Percentiles rank a stretch among this genome's conserved stretches.
Conservation (phyloP, 305 asterid species). For the Solanum aculeatissimum region DNA sequence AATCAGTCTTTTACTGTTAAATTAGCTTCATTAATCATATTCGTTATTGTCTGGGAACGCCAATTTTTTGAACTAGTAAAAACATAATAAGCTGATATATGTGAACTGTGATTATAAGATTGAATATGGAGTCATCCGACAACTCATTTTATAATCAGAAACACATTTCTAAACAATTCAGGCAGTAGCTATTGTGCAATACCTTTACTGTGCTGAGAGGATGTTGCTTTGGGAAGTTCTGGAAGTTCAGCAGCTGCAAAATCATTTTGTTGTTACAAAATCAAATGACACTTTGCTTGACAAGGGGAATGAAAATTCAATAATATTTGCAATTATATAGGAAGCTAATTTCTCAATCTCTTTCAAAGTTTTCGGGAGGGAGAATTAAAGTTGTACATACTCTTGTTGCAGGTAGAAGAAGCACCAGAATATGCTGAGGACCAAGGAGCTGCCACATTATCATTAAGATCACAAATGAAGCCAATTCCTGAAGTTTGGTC, state of each 20-base stretch:
- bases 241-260: conserved; percentile 8
- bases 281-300: background rate
- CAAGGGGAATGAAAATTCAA: background rate
- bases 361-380: background rate
- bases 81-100: background rate
- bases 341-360: no score
- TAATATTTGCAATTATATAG: background rate
- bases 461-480: conserved; percentile 24
- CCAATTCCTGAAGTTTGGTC: conserved; percentile 20
- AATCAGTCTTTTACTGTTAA: background rate
- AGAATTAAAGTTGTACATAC: background rate
- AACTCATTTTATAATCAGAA: background rate
- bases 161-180: background rate
- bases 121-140: background rate
- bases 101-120: background rate
- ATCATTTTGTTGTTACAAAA: background rate
- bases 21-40: background rate
- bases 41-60: background rate
- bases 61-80: background rate
- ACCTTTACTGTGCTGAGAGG: conserved; percentile 7
- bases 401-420: conserved; percentile 16
- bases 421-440: background rate
- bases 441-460: conserved; percentile 26
- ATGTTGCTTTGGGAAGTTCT: conserved; percentile 17
- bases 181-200: background rate